phyloP scores from a whole-genome alignment of 2,329 filamentous ascomycete species.

The Pyrenophora tritici-repentis region DNA sequence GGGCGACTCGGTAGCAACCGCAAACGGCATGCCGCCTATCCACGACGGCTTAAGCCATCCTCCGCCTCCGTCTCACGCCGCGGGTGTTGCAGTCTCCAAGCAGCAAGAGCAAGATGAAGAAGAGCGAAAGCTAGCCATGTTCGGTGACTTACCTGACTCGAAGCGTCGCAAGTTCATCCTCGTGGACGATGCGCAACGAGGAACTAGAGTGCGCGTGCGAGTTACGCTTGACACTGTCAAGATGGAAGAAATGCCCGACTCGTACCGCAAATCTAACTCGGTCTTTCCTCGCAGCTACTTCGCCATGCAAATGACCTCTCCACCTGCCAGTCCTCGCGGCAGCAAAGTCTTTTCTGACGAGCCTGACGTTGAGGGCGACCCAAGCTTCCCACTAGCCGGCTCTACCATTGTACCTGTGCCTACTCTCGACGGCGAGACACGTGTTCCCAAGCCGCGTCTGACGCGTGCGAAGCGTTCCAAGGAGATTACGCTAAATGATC shows the following conservation, averaged over 20 bases:
- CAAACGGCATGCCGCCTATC: conserved; percentile 67
- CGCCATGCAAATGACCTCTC: conserved; percentile 88
- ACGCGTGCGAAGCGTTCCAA: conserved; percentile 71
- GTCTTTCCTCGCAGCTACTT: conserved; percentile 93
- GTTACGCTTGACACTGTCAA: conserved; percentile 93
- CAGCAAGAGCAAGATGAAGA: conserved; percentile 60
- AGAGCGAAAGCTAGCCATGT: conserved; percentile 70
- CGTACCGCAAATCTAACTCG: conserved; percentile 85
- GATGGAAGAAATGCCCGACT: conserved; percentile 94
- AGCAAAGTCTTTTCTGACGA: conserved; percentile 75
- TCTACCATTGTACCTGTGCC: conserved; percentile 55
- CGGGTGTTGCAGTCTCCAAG: conserved; percentile 51
- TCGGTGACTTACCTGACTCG: conserved; percentile 84
- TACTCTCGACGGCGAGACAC: conserved; percentile 71
- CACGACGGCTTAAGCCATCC: conserved; percentile 61
- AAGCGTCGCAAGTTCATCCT: conserved; percentile 97
- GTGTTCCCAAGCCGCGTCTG: conserved; percentile 76
- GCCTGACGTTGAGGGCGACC: conserved; percentile 52
- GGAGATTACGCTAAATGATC: conserved; percentile 89
- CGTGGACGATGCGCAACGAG: conserved; percentile 80
- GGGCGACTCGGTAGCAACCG: conserved; percentile 57
- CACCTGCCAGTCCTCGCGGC: conserved; percentile 75
- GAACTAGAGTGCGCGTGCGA: conserved; percentile 80
- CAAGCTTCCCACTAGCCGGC: conserved; percentile 48
- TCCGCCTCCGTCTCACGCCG: conserved; percentile 49